Base-by-base conservation (phyloP, 495 filamentous ascomycete genomes). In the Jackrogersella minutella region DNA sequence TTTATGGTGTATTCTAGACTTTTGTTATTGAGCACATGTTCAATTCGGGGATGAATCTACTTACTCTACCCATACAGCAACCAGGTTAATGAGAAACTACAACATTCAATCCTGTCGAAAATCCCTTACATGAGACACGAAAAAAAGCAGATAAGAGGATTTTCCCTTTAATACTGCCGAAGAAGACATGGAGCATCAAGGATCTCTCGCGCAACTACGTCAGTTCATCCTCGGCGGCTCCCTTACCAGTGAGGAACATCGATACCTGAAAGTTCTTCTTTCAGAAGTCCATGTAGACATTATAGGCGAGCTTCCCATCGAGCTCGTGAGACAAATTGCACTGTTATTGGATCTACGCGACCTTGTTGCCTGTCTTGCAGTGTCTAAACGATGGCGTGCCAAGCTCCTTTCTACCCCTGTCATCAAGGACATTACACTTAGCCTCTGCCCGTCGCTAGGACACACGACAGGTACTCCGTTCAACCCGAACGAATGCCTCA, bases 341-440 rank as follows among this genome's bases (percentile, higher is more conserved):
- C 21, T 49, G 14, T 30, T 74, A 8, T 22, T 80, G 5, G 57
- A 70, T n/a, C 14, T 56, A 10, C 43, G 19, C 8, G 64, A 75
- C 5, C 64, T 76, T 22, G 30, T 44, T 34, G 30, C 8, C 24
- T 71, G 73, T 11, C 55, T 77, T 2, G 22, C 55, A 8, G 76
- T 80, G 0, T 79, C 74, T 8, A 79, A 52, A 58, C 13, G 11
- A 14, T 80, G 78, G 78, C 70, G 73, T 14, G 44, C 46, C 10
- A 50, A 64, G 34, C 68, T 77, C 52, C 33, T 73, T 30, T 72
- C 73, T 2, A 31, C 43, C 2, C 10, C 68, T 24, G 57, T 75
- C 22, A 26, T 74, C 11, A 21, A 6, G 3, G 14, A 34, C 14
- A 56, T 77, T n/a, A 58, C 57, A 17, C 50, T 43, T 1, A 60